These are phyloP conservation scores for Pythium sukuiense DNA, from an alignment of 352 stramenopile genomes.

Conservation along the genomic window DNA sequence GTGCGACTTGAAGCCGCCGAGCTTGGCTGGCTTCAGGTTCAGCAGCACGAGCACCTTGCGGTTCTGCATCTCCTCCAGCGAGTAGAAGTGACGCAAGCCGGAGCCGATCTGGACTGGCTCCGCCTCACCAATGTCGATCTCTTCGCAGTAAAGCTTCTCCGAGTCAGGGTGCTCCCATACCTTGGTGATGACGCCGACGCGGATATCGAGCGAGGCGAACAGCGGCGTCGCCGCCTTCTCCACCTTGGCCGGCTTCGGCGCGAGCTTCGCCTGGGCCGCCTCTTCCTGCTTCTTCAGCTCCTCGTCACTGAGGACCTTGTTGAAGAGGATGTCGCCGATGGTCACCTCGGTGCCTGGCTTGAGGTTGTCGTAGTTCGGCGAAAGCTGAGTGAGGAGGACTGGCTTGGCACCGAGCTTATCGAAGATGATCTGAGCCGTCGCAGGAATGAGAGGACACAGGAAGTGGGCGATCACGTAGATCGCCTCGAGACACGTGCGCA, in stretches of 20 bases:
- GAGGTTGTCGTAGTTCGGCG: constrained; percentile 91
- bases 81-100: constrained; percentile 95
- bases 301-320: constrained; percentile 86
- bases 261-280: constrained; percentile 40
- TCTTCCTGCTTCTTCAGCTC: constrained; percentile 66
- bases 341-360: constrained; percentile 86
- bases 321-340: constrained; percentile 95
- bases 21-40: constrained; percentile 98
- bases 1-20: constrained; percentile 95
- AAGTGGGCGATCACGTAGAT: constrained; percentile 97
- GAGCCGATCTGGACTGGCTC: constrained; percentile 94
- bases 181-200: constrained; percentile 78
- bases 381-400: constrained; percentile 71
- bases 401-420: constrained; percentile 92
- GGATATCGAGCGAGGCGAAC: constrained; percentile 80
- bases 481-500: constrained; percentile 96
- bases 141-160: constrained; percentile 98
- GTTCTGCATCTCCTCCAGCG: constrained; percentile 93
- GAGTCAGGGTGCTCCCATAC: constrained; percentile 85
- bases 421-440: constrained; percentile 92
- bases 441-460: constrained; percentile 93
- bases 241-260: constrained; percentile 42
- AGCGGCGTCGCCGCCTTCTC: constrained; percentile 59
- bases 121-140: constrained; percentile 97
- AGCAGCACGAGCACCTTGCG: constrained; percentile 95